Percentiles rank a stretch among this genome's conserved stretches.
phyloP scores from a whole-genome alignment of 768 basidiomycete genomes.

The Phanerodontia chrysosporium region DNA sequence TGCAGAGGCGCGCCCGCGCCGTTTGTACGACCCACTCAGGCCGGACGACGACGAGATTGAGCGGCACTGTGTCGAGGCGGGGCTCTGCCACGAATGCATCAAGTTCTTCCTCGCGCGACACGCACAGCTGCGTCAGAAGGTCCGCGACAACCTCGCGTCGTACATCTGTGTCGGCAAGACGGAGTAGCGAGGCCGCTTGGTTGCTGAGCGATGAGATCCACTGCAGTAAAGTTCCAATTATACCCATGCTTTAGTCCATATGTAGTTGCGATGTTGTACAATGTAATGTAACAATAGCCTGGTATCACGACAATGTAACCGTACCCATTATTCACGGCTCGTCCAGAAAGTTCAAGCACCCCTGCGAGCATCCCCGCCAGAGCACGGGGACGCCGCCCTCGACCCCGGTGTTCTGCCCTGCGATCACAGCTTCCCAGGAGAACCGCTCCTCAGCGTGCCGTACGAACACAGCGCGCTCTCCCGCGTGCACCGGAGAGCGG shows the following conservation, averaged over 20 bases:
- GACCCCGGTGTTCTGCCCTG: slow-evolving; percentile 48
- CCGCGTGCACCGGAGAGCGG: slow-evolving; percentile 33
- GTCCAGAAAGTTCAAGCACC: slow-evolving; percentile 48
- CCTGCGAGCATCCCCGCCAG: slow-evolving; percentile 63
- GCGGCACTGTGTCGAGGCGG: slow-evolving; percentile 1
- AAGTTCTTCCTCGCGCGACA: slow-evolving; percentile 6
- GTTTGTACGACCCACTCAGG: slow-evolving; percentile 6
- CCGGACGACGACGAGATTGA: slow-evolving; percentile 10
- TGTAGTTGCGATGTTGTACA: not conserved
- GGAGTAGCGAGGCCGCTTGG: not conserved
- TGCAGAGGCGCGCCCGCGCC: slow-evolving; percentile 1
- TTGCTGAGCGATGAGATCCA: no score
- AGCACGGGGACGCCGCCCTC: slow-evolving; percentile 44
- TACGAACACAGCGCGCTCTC: slow-evolving; percentile 41
- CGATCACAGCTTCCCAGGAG: slow-evolving; percentile 59
- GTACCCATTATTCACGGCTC: not conserved
- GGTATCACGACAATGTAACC: not conserved
- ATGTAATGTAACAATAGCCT: not conserved
- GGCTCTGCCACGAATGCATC: slow-evolving; percentile 1
- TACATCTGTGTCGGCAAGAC: not conserved
- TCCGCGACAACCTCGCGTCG: slow-evolving; percentile 1
- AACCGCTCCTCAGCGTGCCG: slow-evolving; percentile 56
- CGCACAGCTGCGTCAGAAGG: slow-evolving; percentile 1
- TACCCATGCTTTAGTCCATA: not conserved
- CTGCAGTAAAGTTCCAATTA: not conserved